phyloP scores from a whole-genome alignment of 768 basidiomycete species.

The Pisolithus tinctorius region DNA sequence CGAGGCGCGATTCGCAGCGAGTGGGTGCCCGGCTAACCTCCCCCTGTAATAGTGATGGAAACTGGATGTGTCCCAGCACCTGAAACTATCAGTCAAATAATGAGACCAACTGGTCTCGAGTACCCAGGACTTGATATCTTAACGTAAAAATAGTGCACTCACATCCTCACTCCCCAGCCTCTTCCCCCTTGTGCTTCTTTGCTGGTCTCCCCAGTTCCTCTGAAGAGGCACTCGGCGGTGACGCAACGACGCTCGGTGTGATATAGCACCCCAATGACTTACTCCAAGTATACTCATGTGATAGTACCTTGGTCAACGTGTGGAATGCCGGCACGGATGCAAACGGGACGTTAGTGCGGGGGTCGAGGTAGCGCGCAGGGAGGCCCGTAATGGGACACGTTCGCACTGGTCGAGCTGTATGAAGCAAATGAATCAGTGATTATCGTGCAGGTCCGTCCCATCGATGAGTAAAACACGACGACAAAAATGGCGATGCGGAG shows the following conservation, averaged over 20 bases:
- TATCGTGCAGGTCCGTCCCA: background rate
- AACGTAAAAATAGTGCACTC: too few species aligned
- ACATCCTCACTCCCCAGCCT: too few species aligned
- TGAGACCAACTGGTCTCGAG: too few species aligned
- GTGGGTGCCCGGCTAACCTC: too few species aligned
- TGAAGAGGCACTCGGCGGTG: too few species aligned
- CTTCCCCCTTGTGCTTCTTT: too few species aligned
- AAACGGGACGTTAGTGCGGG: conserved; percentile 72
- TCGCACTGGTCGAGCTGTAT: conserved; percentile 55
- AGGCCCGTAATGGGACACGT: conserved; percentile 76
- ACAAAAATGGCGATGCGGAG: background rate
- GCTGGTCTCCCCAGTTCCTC: too few species aligned
- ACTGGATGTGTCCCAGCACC: too few species aligned
- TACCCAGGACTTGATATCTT: too few species aligned
- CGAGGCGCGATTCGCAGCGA: too few species aligned
- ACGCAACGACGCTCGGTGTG: conserved; percentile 1
- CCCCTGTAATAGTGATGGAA: too few species aligned
- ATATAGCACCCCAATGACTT: conserved; percentile 38
- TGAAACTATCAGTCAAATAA: too few species aligned
- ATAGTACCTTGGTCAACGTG: conserved; percentile 52
- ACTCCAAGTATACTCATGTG: conserved; percentile 68
- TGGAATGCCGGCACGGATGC: conserved; percentile 63
- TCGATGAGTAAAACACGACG: background rate
- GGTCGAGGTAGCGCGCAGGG: conserved; percentile 73
- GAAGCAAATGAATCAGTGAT: background rate